Evolutionary conservation across 441 rosid genomes (phyloP), one percentile per base, ranked within the genome.

Genomic region (Flueggea neowawraea): DNA sequence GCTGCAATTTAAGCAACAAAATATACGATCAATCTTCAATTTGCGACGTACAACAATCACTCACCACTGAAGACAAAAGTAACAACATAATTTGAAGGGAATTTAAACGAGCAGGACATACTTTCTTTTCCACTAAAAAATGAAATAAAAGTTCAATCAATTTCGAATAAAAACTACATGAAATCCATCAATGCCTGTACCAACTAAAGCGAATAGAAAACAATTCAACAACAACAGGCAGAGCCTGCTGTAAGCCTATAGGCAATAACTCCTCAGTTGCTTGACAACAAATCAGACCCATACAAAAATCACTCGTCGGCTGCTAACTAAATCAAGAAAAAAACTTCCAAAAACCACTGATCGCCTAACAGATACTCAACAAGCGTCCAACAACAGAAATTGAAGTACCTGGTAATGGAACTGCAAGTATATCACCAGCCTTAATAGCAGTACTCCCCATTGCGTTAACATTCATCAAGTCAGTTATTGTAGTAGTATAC

Each of bases 391-490:
- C 4, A 33, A 33, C 39, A 33, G 39, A 33, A 33, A 6, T 33
- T 1, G 2, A 61, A n/a, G 57, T 39, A 92, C 96, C 94, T 48
- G 94, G 84, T 73, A 92, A 75, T 12, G 98, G 95, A 36, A 89
- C 95, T 48, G 94, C 85, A 55, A 92, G 85, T 45, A 92, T 92
- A 57, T 92, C 98, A 4, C 91, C 95, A 4, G 78, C 81, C 60
- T 73, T 80, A 56, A 89, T 78, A 12, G 87, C 78, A 31, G 86
- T 65, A 70, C 84, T 85, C 63, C 98, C 98, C 96, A 90, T 87
- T 16, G 94, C 94, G 71, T 93, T 93, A 45, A 88, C 98, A 70
- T 90, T 83, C 80, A 88, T 93, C 83, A 93, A 90, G 74, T 93
- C 98, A 12, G 91, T 78, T 58, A 93, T 73, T 3, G 89, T 85